Evolutionary conservation across 73 alveolate species (phyloP).

Genomic region (Tetrahymena elliotti): DNA sequence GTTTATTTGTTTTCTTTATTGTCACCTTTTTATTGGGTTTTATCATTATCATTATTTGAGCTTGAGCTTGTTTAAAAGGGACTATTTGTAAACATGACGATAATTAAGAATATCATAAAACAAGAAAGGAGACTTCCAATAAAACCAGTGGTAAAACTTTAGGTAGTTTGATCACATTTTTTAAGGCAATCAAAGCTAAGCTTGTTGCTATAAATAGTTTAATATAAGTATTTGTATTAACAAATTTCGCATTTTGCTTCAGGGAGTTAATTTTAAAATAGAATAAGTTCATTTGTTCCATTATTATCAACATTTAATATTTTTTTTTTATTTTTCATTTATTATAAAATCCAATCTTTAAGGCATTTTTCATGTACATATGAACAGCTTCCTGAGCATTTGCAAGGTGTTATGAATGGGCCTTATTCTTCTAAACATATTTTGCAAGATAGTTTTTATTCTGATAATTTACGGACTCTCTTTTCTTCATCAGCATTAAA

Average conservation of each 20-base stretch:
- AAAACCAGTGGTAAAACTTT: neutral
- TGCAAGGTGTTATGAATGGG: constrained; percentile 23
- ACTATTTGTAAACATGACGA: neutral
- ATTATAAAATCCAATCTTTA: constrained; percentile 27
- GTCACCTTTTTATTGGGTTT: neutral
- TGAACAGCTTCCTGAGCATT: constrained; percentile 12
- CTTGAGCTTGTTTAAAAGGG: neutral
- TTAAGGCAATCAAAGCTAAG: neutral
- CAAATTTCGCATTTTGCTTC: neutral
- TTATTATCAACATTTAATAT: neutral
- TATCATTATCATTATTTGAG: neutral
- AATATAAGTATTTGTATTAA: neutral
- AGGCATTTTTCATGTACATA: constrained; percentile 33
- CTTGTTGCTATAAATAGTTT: neutral
- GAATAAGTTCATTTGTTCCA: neutral
- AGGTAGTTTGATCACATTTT: neutral
- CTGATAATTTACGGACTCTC: neutral
- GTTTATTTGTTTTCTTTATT: neutral
- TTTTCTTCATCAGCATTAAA: neutral
- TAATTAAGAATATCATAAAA: neutral
- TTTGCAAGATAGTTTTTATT: constrained; percentile 10
- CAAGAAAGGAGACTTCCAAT: neutral
- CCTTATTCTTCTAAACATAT: constrained; percentile 27
- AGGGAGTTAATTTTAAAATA: neutral
- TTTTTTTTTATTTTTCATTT: neutral